Evolutionary conservation across 345 rosid genomes (phyloP).

Genomic region (Acer saccharum): DNA sequence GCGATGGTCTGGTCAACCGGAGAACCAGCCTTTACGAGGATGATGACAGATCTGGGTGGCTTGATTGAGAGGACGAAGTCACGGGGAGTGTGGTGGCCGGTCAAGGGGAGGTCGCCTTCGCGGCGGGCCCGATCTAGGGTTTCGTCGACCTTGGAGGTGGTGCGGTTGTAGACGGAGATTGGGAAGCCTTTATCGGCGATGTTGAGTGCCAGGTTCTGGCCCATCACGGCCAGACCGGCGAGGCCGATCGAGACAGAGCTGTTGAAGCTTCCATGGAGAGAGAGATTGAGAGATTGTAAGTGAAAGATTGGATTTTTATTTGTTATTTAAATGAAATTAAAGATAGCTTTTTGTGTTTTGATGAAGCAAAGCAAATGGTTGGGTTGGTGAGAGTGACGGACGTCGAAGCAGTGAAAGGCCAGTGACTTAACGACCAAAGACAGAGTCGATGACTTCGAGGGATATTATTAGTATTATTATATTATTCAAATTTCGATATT

Average conservation of each 20-base stretch:
- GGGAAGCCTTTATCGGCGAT: constrained; percentile 44
- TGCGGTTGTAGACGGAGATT: constrained; percentile 84
- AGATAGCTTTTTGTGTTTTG: no score
- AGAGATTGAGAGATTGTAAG: no score
- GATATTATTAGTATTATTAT: neutral
- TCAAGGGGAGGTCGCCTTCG: constrained; percentile 77
- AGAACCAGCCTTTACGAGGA: constrained; percentile 92
- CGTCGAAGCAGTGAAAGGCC: constrained; percentile 70
- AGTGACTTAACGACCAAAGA: constrained; percentile 22
- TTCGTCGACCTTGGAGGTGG: constrained; percentile 87
- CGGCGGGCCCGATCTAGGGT: constrained; percentile 66
- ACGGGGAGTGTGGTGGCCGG: constrained; percentile 73
- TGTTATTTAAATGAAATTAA: neutral
- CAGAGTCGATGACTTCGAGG: constrained; percentile 39
- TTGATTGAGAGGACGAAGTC: constrained; percentile 90
- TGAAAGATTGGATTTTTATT: neutral
- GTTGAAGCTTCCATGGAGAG: constrained; percentile 60
- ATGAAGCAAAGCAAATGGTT: no score
- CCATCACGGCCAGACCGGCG: constrained; percentile 99
- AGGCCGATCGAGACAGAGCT: constrained; percentile 82
- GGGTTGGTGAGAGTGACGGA: constrained; percentile 43
- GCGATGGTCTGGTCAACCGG: constrained; percentile 95
- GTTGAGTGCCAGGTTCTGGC: constrained; percentile 92
- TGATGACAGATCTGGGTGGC: constrained; percentile 87
- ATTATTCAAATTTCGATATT: neutral